Conservation (phyloP, 805 yeast species). For the Saccharomycopsis babjevae region DNA sequence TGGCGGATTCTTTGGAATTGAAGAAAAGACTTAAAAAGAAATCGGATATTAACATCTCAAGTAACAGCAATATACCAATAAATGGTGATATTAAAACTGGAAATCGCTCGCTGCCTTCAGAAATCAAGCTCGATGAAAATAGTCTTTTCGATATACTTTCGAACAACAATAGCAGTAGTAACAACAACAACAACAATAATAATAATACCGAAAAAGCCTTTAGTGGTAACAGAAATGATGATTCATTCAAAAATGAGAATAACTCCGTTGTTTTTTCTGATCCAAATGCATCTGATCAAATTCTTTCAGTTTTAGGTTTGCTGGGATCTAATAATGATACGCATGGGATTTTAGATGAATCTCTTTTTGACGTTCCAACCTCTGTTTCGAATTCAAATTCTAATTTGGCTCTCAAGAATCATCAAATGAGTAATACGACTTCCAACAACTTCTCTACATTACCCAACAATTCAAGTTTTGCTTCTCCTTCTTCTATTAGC, state of each 20-base stretch:
- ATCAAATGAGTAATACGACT: background rate
- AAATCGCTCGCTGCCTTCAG: background rate
- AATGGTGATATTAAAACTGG: background rate
- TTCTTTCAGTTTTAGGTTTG: background rate
- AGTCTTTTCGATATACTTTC: slow-evolving; percentile 12
- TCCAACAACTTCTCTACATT: background rate
- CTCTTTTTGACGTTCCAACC: background rate
- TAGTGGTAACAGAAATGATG: background rate
- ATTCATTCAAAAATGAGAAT: background rate
- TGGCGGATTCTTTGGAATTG: background rate
- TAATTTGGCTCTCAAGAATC: background rate
- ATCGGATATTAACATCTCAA: background rate
- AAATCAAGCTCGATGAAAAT: slow-evolving; percentile 9
- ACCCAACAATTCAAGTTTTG: background rate
- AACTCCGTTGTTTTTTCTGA: background rate
- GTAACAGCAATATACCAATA: background rate
- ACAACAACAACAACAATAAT: background rate
- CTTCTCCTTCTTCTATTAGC: background rate
- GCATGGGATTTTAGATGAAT: background rate
- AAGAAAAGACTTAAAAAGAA: background rate
- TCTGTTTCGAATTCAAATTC: background rate
- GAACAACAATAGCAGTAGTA: background rate
- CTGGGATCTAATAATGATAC: background rate
- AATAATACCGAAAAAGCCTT: background rate
- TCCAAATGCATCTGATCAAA: background rate